phyloP scores from a whole-genome alignment of 176 grass and related monocot genomes.

The Oryza meridionalis region DNA sequence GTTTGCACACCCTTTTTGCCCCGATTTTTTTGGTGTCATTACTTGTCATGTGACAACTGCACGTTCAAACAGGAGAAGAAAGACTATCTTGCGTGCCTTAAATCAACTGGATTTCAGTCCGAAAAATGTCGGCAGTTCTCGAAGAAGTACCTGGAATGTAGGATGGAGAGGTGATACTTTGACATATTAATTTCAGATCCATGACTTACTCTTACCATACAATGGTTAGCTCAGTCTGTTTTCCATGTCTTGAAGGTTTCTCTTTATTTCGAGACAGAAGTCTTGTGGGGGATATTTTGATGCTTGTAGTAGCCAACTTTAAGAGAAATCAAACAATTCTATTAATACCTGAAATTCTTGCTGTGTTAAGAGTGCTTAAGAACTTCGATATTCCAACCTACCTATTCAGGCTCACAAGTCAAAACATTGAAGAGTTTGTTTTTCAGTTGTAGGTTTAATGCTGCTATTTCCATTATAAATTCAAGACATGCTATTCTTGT shows the following conservation, averaged over 20 bases:
- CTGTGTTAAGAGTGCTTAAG: background rate
- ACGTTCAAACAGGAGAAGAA: slow-evolving; percentile 73
- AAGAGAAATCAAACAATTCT: background rate
- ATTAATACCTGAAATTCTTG: slow-evolving; percentile 1
- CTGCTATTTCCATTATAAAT: background rate
- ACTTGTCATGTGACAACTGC: slow-evolving; percentile 10
- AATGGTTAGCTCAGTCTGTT: background rate
- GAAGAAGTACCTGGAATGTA: slow-evolving; percentile 76
- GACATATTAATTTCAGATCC: background rate
- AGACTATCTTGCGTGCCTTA: slow-evolving; percentile 84
- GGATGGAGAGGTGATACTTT: slow-evolving; percentile 68
- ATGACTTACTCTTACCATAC: background rate
- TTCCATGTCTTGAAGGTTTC: background rate
- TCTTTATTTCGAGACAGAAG: background rate
- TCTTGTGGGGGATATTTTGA: background rate
- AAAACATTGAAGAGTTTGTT: slow-evolving; percentile 11
- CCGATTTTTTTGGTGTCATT: background rate
- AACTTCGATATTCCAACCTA: slow-evolving; percentile 5
- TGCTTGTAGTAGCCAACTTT: background rate
- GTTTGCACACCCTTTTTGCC: background rate
- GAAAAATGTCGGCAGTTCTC: slow-evolving; percentile 71
- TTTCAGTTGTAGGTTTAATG: background rate
- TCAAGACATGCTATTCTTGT: background rate
- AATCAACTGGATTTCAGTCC: slow-evolving; percentile 70
- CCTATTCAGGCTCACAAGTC: background rate